Evolutionary conservation across 352 stramenopile genomes (phyloP), one percentile per base, ranked within the genome.

Genomic region (Globisporangium paddicum): DNA sequence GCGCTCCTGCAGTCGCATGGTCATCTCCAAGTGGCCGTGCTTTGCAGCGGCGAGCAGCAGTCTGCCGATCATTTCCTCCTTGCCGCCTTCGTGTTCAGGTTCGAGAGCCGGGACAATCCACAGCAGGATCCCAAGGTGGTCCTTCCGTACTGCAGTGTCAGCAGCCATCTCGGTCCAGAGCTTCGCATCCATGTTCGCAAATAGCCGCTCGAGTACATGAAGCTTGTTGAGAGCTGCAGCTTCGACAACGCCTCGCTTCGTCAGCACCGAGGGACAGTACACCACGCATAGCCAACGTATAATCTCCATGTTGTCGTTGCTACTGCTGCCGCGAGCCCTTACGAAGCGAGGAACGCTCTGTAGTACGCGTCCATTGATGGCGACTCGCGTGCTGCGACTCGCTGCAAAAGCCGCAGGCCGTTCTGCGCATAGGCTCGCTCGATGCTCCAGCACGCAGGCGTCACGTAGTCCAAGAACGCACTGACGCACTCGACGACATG

Each of bases 1-100:
- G 28, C 28, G 28, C 28, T 54, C 47, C 7, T 54, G 47, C n/a
- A 54, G 47, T 28, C 47, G 41, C 47, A 42, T 54, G 26, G 38
- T 16, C 47, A 54, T 13, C 8, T 54, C 47, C 26, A 54, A 19
- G n/a, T 54, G 47, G 13, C 47, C 47, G 13, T 21, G 13, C 7
- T 18, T 19, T 9, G 47, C 47, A 4, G 47, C 30, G 8, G n/a
- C 21, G 4, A 8, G 16, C 41, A 25, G 25, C 42, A 48, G 42
- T 5, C 6, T 5, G 21, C 25, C 19, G 21, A 48, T 10, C 19
- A 48, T 2, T 1, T 47, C 8, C 2, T 5, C 1, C 10, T 0
- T 41, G 35, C 2, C 35, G 14, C 2, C 37, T 19, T 18, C 5
- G 19, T 18, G 2, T 1, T 42, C 9, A 4, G 14, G 13, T 34